Percentiles rank a stretch among this genome's conserved stretches.
These are phyloP conservation scores for Neurospora sp. DNA, from an alignment of 2,329 filamentous ascomycete species.

Conservation along the genomic window DNA sequence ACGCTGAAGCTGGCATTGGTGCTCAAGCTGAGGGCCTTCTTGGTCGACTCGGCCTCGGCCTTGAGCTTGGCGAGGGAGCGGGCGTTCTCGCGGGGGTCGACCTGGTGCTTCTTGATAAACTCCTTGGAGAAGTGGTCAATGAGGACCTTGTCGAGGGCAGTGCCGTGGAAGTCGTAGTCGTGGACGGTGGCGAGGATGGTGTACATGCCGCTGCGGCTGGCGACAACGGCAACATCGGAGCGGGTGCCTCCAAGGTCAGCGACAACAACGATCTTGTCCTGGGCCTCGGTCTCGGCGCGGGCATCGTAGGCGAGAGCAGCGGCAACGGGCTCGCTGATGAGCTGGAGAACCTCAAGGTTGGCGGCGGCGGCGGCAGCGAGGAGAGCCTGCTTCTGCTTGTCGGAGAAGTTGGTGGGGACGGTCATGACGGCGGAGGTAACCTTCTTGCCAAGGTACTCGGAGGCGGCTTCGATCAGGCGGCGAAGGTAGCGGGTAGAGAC, in stretches of 20 bases:
- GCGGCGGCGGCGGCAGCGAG: constrained; percentile 68
- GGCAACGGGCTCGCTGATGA: constrained; percentile 85
- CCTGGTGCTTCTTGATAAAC: constrained; percentile 88
- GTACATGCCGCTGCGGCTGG: constrained; percentile 91
- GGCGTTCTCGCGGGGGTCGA: constrained; percentile 73
- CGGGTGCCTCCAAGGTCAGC: constrained; percentile 88
- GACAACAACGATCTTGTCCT: constrained; percentile 86
- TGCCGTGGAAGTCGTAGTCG: constrained; percentile 88
- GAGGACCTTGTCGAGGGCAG: constrained; percentile 78
- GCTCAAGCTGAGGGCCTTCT: constrained; percentile 84
- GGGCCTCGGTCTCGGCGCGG: constrained; percentile 59
- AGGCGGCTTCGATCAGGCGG: constrained; percentile 71
- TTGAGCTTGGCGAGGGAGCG: constrained; percentile 85
- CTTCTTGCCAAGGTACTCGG: constrained; percentile 84
- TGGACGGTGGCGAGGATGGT: constrained; percentile 87
- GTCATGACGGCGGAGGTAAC: constrained; percentile 94
- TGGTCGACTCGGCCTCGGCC: constrained; percentile 80
- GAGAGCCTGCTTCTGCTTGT: constrained; percentile 77
- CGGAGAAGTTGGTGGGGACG: constrained; percentile 85
- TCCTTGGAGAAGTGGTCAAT: constrained; percentile 98
- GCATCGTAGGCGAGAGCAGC: constrained; percentile 88
- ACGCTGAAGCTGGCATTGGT: constrained; percentile 86
- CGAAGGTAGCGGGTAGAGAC: constrained; percentile 76
- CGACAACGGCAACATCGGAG: constrained; percentile 83
- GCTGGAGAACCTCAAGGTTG: constrained; percentile 80